A percentile compares a stretch with the other conserved stretches of the same genome.
phyloP scores from a whole-genome alignment of 2,329 filamentous ascomycete genomes.

The Alternaria tenuissima region DNA sequence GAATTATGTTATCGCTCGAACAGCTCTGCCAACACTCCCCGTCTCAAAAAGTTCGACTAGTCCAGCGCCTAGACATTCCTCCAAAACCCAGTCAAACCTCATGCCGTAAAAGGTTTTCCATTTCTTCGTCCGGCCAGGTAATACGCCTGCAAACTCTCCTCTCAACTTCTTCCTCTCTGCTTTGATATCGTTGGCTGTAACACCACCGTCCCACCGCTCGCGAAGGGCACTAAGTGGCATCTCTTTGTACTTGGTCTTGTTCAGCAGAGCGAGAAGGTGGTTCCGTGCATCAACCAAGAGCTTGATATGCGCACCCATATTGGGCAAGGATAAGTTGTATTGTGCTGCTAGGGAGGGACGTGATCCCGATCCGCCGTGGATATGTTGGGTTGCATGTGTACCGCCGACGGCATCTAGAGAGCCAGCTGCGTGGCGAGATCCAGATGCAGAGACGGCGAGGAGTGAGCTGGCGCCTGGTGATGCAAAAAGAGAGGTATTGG shows the following conservation, averaged over 20 bases:
- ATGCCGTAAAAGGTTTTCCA: constrained; percentile 77
- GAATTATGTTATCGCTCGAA: constrained; percentile 47
- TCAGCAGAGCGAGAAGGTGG: constrained; percentile 69
- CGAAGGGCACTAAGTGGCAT: constrained; percentile 67
- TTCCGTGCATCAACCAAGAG: constrained; percentile 68
- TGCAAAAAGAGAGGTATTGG: constrained; percentile 51
- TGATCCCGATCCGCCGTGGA: constrained; percentile 66
- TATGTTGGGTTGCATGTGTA: constrained; percentile 68
- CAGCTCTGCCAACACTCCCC: constrained; percentile 73
- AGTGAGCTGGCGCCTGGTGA: constrained; percentile 55
- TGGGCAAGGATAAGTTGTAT: constrained; percentile 69
- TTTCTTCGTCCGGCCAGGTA: constrained; percentile 69
- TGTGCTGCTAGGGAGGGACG: constrained; percentile 28
- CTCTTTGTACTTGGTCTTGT: constrained; percentile 67
- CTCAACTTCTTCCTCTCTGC: constrained; percentile 61
- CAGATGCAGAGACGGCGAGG: constrained; percentile 68
- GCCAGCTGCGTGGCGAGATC: constrained; percentile 71
- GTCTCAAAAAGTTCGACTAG: constrained; percentile 79
- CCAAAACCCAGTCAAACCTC: constrained; percentile 74
- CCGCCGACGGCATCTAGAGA: constrained; percentile 75
- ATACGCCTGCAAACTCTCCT: constrained; percentile 65
- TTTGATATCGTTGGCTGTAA: constrained; percentile 57
- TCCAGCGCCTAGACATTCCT: constrained; percentile 74
- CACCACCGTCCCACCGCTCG: constrained; percentile 76
- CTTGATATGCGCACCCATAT: constrained; percentile 72